phyloP scores from a whole-genome alignment of 768 basidiomycete species.

The Hemileccinum impolitum region DNA sequence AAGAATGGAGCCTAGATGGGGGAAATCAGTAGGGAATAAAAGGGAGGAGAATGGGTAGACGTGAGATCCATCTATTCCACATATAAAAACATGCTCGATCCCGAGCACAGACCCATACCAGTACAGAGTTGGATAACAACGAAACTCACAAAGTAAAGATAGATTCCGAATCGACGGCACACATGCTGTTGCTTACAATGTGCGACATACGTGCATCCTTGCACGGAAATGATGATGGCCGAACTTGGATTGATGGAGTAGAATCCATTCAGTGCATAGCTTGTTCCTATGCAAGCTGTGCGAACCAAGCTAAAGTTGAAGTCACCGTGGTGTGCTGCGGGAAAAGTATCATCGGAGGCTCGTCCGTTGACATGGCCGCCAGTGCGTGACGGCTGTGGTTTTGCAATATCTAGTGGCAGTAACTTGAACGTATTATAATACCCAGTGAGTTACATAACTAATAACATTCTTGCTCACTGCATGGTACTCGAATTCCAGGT shows the following conservation, averaged over 20 bases:
- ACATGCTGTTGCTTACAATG: not conserved
- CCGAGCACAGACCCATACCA: slow-evolving; percentile 5
- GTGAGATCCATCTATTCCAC: slow-evolving; percentile 4
- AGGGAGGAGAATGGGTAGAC: not conserved
- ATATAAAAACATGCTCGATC: slow-evolving; percentile 7
- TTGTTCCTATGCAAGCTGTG: slow-evolving; percentile 13
- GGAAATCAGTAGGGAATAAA: not conserved
- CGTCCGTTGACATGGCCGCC: not conserved
- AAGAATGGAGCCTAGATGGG: not conserved
- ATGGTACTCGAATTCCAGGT: too few relatives aligned
- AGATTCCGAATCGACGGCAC: not conserved
- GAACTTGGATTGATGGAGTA: not conserved
- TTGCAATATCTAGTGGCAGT: not conserved
- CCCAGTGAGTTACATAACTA: not conserved
- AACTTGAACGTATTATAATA: not conserved
- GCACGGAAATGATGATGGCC: not conserved
- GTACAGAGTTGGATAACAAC: slow-evolving; percentile 5
- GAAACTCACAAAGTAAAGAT: not conserved
- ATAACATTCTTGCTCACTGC: not conserved
- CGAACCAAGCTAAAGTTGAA: not conserved
- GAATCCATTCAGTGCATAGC: not conserved
- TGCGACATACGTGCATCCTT: not conserved
- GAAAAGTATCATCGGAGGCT: not conserved
- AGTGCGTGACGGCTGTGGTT: not conserved
- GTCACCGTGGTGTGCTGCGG: not conserved